Base-by-base conservation (phyloP, 2,329 filamentous ascomycete species). In the Coniochaeta sp. region DNA sequence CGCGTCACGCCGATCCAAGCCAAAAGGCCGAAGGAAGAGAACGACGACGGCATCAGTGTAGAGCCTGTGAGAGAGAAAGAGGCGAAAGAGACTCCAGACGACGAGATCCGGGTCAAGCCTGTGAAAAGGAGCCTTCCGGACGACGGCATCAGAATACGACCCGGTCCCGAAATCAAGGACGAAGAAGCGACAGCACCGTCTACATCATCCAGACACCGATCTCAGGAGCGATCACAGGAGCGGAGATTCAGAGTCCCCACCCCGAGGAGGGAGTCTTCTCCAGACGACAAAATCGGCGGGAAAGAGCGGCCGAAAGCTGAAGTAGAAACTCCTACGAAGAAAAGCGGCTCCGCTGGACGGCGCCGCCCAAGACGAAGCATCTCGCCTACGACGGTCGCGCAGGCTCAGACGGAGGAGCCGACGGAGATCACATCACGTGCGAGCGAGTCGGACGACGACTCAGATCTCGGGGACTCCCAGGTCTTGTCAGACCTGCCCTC, bases 401-500 rank as follows among this genome's bases (percentile, higher is more conserved):
- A 65, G 17, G 70, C 72, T 36, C 70, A 71, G 17, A 63, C 66
- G n/a, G 66, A 64, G 3, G 69, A 56, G 6, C 38, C n/a, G 28
- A 34, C 54, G 8, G 54, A 73, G 59, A 68, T 67, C 32, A 65
- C 69, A 16, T 70, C 71, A 17, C 69, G 69, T 22, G 47, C 58
- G 34, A 60, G 61, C 44, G 32, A 57, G 22, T 57, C 50, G 24
- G 62, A 59, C 30, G 64, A 63, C 57, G 67, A 65, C 17, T 60
- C 64, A 22, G 59, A 60, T 52, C 62, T 58, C 19, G 59, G 62
- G 12, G 62, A 42, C 1, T 78, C 75, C 2, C 70, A 74, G 14
- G 66, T 71, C 14, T 66, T 65, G 7, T 78, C 75, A 14, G 71
- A 75, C 7, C 68, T 71, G n/a, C 74, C 73, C 8, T 77, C 77